A percentile compares a stretch with the other conserved stretches of the same genome.
Conservation (phyloP, 306 rosid genomes). For the Coriaria nepalensis region DNA sequence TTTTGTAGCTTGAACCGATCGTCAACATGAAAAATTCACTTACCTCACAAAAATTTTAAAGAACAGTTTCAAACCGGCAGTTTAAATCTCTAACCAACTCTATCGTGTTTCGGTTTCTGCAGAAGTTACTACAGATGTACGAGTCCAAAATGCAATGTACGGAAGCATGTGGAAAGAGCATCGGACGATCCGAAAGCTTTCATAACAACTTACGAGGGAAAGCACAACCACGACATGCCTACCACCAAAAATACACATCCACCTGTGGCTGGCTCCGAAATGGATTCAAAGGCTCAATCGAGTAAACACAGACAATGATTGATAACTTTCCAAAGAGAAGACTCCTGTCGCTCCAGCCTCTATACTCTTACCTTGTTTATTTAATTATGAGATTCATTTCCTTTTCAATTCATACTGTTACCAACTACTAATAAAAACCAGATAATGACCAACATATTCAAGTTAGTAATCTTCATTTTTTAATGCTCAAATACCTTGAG, state of each 20-base stretch:
- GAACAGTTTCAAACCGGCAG: too few relatives aligned
- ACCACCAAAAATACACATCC: conserved; percentile 28
- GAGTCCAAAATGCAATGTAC: conserved; percentile 57
- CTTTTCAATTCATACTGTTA: too few relatives aligned
- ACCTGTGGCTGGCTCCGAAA: conserved; percentile 27
- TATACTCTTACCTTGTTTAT: too few relatives aligned
- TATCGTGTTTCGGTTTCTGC: conserved; percentile 12
- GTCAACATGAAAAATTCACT: too few relatives aligned
- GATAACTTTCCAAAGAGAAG: background rate
- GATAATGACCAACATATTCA: too few relatives aligned
- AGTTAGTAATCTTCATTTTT: too few relatives aligned
- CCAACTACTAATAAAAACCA: too few relatives aligned
- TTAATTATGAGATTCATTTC: too few relatives aligned
- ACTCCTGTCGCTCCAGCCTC: too few relatives aligned
- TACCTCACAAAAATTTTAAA: too few relatives aligned
- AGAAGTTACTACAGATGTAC: conserved; percentile 95
- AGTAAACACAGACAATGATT: conserved; percentile 25
- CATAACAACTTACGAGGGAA: conserved; percentile 89
- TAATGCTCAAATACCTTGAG: too few relatives aligned
- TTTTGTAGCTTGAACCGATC: background rate
- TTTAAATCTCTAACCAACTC: too few relatives aligned
- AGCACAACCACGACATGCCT: conserved; percentile 83
- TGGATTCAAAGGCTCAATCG: conserved; percentile 29
- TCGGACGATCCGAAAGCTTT: conserved; percentile 80
- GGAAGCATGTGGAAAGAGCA: conserved; percentile 89